Evolutionary conservation across 2,329 filamentous ascomycete species (phyloP).

Genomic region (Fusarium chuoi): DNA sequence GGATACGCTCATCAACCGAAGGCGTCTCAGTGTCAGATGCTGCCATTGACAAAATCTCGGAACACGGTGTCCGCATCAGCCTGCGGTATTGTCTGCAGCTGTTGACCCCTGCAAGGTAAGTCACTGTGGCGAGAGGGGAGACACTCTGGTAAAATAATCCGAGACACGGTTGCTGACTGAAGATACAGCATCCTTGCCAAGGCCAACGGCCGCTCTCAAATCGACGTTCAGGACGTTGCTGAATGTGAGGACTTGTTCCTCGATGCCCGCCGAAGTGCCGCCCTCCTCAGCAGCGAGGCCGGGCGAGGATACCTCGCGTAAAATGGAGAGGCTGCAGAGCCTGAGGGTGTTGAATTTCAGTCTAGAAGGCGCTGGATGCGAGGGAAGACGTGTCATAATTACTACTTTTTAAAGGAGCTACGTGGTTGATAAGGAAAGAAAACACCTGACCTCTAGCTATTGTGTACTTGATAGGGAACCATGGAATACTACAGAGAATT

Average conservation of each 20-base stretch:
- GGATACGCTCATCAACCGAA: constrained; percentile 84
- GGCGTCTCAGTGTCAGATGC: constrained; percentile 80
- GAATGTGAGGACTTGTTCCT: constrained; percentile 89
- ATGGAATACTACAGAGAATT: constrained; percentile 39
- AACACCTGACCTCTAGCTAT: constrained; percentile 34
- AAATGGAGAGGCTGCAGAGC: constrained; percentile 39
- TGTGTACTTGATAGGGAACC: constrained; percentile 42
- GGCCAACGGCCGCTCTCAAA: constrained; percentile 80
- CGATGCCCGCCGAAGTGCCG: constrained; percentile 81
- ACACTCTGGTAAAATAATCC: constrained; percentile 29
- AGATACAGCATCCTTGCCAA: constrained; percentile 81
- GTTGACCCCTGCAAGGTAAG: constrained; percentile 81
- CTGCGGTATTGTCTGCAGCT: constrained; percentile 93
- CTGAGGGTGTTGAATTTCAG: constrained; percentile 11
- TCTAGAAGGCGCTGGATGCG: constrained; percentile 36
- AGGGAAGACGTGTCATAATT: constrained; percentile 45
- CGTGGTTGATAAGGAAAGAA: constrained; percentile 38
- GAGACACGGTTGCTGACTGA: constrained; percentile 49
- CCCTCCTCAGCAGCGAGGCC: constrained; percentile 71
- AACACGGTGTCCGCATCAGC: constrained; percentile 88
- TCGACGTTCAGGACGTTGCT: constrained; percentile 79
- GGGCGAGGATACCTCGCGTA: constrained; percentile 73
- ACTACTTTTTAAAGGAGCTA: constrained; percentile 37
- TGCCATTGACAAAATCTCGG: constrained; percentile 86
- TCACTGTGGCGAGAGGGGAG: constrained; percentile 30